phyloP scores from a whole-genome alignment of 805 yeast species.

The Candida ascalaphidarum region DNA sequence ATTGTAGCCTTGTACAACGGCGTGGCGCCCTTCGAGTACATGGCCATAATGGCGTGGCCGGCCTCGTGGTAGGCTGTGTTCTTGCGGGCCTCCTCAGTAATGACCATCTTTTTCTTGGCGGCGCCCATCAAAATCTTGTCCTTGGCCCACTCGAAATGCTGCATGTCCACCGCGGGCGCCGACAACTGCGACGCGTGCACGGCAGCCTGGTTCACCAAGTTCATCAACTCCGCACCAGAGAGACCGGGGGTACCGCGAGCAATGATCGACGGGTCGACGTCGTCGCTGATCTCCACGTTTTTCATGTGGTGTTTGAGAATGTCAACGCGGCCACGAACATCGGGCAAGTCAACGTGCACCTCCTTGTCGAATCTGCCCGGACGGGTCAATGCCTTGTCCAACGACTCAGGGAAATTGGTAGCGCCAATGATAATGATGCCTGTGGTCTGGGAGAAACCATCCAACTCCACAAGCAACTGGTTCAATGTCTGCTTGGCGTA shows the following conservation, averaged over 20 bases:
- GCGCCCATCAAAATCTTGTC: conserved; percentile 98
- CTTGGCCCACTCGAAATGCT: conserved; percentile 97
- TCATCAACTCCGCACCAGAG: conserved; percentile 96
- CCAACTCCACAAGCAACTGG: conserved; percentile 91
- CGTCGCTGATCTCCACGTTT: conserved; percentile 76
- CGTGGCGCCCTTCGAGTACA: conserved; percentile 90
- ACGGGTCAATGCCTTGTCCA: conserved; percentile 94
- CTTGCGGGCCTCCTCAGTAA: conserved; percentile 88
- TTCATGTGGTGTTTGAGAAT: conserved; percentile 87
- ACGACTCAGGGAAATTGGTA: conserved; percentile 93
- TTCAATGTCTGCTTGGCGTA: conserved; percentile 96
- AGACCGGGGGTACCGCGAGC: conserved; percentile 98
- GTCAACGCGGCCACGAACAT: conserved; percentile 93
- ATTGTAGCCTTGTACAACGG: conserved; percentile 95
- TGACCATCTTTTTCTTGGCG: conserved; percentile 94
- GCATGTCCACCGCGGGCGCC: conserved; percentile 84
- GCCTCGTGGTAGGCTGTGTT: conserved; percentile 99
- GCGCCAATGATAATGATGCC: conserved; percentile 97
- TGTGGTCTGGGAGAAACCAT: conserved; percentile 86
- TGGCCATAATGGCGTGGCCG: conserved; percentile 97
- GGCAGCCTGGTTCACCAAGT: conserved; percentile 96
- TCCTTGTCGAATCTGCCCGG: conserved; percentile 98
- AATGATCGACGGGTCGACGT: conserved; percentile 80
- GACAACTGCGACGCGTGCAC: conserved; percentile 90
- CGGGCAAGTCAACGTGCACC: conserved; percentile 93